Evolutionary conservation across 495 filamentous ascomycete genomes (phyloP).

Genomic region (Xylaria palmicola): DNA sequence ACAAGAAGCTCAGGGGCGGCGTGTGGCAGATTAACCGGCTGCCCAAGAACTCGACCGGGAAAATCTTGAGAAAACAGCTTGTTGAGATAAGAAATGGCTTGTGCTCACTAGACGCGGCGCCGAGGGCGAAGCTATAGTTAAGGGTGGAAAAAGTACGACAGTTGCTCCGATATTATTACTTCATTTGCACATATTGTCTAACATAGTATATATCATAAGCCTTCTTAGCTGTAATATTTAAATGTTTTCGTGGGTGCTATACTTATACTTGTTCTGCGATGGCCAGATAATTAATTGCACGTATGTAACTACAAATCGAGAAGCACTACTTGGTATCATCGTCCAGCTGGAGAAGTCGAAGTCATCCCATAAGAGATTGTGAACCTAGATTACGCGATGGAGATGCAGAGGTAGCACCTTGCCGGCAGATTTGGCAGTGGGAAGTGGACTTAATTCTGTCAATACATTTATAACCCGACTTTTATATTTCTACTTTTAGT

Average conservation of each 20-base stretch:
- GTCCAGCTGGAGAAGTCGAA: no score
- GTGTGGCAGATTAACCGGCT: constrained; percentile 32
- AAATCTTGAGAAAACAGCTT: constrained; percentile 36
- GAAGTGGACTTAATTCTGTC: not conserved
- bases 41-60: constrained; percentile 38
- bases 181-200: not conserved
- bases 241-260: no score
- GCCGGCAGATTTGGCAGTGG: not conserved
- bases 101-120: constrained; percentile 16
- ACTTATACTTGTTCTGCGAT: no score
- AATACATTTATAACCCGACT: constrained; percentile 1
- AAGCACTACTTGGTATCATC: no score
- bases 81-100: constrained; percentile 24
- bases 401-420: no score
- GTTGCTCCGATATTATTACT: not conserved
- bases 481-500: not conserved
- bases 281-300: no score
- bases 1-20: constrained; percentile 41
- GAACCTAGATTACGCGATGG: no score
- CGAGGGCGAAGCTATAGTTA: constrained; percentile 20
- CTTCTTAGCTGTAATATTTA: not conserved
- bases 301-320: no score
- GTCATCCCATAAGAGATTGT: no score
- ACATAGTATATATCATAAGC: not conserved
- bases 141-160: no score